A percentile compares a stretch with the other conserved stretches of the same genome.
These are phyloP conservation scores for Neurospora terricola DNA, from an alignment of 495 filamentous ascomycete species.

Conservation along the genomic window DNA sequence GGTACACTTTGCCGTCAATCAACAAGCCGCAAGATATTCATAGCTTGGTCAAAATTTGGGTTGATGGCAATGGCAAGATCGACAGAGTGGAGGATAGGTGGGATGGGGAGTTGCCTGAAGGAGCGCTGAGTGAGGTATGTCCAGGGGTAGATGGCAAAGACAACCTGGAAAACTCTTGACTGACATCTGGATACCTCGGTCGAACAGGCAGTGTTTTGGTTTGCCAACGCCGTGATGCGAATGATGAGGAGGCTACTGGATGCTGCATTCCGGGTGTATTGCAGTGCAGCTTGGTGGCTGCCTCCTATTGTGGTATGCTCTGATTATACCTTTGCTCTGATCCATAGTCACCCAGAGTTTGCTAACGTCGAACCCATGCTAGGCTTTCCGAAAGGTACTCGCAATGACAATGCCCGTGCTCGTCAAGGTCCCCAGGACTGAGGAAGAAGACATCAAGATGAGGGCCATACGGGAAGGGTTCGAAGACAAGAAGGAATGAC, in stretches of 20 bases:
- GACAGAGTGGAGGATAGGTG: slow-evolving; percentile 47
- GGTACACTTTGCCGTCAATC: slow-evolving; percentile 44
- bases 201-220: neutral
- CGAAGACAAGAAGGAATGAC: neutral
- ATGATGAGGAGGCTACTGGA: neutral
- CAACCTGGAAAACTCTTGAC: neutral
- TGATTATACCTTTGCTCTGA: slow-evolving; percentile 19
- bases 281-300: slow-evolving; percentile 29
- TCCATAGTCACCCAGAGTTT: slow-evolving; percentile 16
- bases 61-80: slow-evolving; percentile 36
- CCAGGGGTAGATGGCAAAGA: neutral
- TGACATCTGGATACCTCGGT: neutral
- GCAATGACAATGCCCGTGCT: slow-evolving; percentile 43
- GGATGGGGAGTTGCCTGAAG: slow-evolving; percentile 43
- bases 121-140: slow-evolving; percentile 39
- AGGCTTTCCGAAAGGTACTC: slow-evolving; percentile 49
- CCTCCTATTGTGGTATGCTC: slow-evolving; percentile 18
- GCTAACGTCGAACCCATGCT: slow-evolving; percentile 11
- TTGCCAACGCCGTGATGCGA: neutral
- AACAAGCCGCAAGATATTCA: slow-evolving; percentile 42
- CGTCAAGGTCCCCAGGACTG: slow-evolving; percentile 47
- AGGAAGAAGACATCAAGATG: slow-evolving; percentile 39
- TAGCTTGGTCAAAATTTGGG: slow-evolving; percentile 37
- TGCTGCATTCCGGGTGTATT: slow-evolving; percentile 13
- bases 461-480: slow-evolving; percentile 9